These are phyloP conservation scores for Tremella mesenterica DNA, from an alignment of 768 basidiomycete genomes.

Conservation along the genomic window DNA sequence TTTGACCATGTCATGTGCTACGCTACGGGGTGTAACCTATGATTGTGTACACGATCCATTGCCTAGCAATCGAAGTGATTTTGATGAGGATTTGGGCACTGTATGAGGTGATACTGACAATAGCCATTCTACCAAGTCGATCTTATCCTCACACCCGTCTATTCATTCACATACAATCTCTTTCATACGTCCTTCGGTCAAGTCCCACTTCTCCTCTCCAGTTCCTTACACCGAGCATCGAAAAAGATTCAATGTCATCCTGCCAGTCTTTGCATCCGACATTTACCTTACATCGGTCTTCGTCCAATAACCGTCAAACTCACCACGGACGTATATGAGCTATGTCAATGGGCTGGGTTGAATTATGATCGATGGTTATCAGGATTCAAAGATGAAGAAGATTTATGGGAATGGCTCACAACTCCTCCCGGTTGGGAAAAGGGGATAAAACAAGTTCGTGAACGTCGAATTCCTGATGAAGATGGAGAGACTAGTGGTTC, in stretches of 20 bases:
- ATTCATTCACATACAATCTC: conserved; percentile 9
- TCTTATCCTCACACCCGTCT: conserved; percentile 14
- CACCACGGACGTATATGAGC: conserved; percentile 7
- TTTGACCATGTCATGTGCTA: no score
- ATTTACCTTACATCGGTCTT: conserved; percentile 23
- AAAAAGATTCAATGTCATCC: conserved; percentile 14
- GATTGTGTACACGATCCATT: no score
- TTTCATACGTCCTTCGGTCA: conserved; percentile 16
- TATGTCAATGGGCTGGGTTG: conserved; percentile 24
- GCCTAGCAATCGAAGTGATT: background rate
- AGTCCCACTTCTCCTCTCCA: conserved; percentile 16
- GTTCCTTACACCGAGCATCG: conserved; percentile 12
- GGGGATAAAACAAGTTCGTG: no score
- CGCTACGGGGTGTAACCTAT: no score
- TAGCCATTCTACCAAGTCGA: conserved; percentile 33
- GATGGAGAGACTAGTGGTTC: background rate
- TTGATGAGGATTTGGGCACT: no score
- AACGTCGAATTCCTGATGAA: background rate
- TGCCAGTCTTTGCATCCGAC: conserved; percentile 16
- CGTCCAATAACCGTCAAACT: conserved; percentile 20
- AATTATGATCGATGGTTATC: conserved; percentile 14
- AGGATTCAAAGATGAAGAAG: conserved; percentile 9
- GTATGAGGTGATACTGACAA: background rate
- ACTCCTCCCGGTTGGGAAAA: background rate
- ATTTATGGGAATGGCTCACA: conserved; percentile 28